Percentiles rank a stretch among this genome's conserved stretches.
These are phyloP conservation scores for Chamaenerion angustifolium DNA, from an alignment of 345 rosid genomes.

Conservation along the genomic window DNA sequence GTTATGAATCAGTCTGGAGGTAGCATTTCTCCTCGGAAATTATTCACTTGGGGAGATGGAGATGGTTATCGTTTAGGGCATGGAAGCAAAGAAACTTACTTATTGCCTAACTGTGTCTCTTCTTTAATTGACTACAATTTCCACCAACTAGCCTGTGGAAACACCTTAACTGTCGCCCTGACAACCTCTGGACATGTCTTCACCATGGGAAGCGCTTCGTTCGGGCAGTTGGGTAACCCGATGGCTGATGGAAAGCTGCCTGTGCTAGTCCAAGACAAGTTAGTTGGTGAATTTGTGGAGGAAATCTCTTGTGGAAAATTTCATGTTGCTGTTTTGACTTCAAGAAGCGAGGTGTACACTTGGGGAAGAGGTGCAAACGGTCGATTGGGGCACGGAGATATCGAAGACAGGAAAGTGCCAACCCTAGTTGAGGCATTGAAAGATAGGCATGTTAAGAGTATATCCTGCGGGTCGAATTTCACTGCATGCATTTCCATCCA, in stretches of 20 bases:
- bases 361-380: constrained; percentile 96
- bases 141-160: constrained; percentile 78
- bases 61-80: constrained; percentile 82
- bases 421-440: constrained; percentile 68
- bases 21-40: constrained; percentile 41
- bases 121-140: constrained; percentile 85
- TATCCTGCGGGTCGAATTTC: constrained; percentile 90
- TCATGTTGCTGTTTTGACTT: constrained; percentile 75
- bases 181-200: constrained; percentile 93
- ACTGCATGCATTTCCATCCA: constrained; percentile 84
- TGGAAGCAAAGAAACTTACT: constrained; percentile 70
- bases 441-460: constrained; percentile 77
- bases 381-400: constrained; percentile 80
- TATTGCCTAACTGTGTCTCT: constrained; percentile 75
- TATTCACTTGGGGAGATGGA: constrained; percentile 98
- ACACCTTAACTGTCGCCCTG: constrained; percentile 73
- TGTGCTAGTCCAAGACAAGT: constrained; percentile 63
- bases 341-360: constrained; percentile 87
- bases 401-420: constrained; percentile 58
- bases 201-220: constrained; percentile 63
- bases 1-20: constrained; percentile 47
- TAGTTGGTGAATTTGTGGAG: constrained; percentile 91
- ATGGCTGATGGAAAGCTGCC: constrained; percentile 61
- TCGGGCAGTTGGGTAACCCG: constrained; percentile 76
- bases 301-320: constrained; percentile 82